Base-by-base conservation (phyloP, 345 rosid genomes). In the Bruguiera sexangula region DNA sequence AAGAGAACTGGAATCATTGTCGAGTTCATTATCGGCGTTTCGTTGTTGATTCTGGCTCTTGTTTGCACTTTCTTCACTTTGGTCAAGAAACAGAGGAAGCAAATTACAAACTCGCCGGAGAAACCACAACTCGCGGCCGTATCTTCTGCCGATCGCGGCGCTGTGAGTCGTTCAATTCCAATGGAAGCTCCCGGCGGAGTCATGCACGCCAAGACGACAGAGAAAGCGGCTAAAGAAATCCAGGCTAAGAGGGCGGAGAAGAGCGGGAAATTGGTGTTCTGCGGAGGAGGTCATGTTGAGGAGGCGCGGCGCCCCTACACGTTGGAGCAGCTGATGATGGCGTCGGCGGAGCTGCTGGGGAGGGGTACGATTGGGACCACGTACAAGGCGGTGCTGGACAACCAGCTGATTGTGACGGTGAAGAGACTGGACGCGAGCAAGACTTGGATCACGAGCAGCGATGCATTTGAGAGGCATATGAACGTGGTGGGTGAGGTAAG, bases 281-380 rank as follows among this genome's bases (percentile, higher is more conserved):
- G 88, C 31, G 80, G 78, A 13, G 88, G 85, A 34, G 4, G 4
- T 2, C 15, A 13, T 13, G 18, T 43, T 15, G 50, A 15, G 18
- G 50, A 43, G 50, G 87, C 77, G 69, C 62, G 75, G 3, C 82
- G 80, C 21, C 67, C 80, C 27, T 95, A 92, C 59, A 85, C 84
- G 6, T 34, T 95, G 50, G 96, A 95, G 77, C 96, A 92, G 83
- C 78, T 90, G 50, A 90, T 92, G 99, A 75, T 89, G 70, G 97
- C 91, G 26, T 95, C 99, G 1, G 99, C 99, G 4, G 99, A 92
- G 89, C 74, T 95, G 64, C 69, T 92, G 4, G 99, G 99, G 37
- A 86, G 99, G 76, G 99, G 99, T 9, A 80, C 85, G 0, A 76
- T 91, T 4, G 96, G 96, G 69, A 91, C 92, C 0, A 89, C 96